phyloP scores from a whole-genome alignment of 2,329 filamentous ascomycete species.

The Fusarium austroafricanum region DNA sequence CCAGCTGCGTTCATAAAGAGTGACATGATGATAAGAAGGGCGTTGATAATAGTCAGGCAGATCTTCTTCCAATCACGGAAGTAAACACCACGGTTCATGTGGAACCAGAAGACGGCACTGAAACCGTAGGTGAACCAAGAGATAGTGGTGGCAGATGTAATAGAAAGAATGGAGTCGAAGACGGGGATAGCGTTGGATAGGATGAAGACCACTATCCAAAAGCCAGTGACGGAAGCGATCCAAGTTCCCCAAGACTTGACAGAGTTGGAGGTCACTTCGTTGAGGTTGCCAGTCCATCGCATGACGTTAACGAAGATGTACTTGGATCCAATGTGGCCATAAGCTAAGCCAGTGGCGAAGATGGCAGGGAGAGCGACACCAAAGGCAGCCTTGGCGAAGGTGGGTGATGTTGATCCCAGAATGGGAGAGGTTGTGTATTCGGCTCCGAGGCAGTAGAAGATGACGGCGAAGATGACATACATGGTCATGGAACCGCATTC shows the following conservation, averaged over 20 bases:
- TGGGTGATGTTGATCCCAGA: constrained; percentile 34
- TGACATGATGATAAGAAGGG: constrained; percentile 34
- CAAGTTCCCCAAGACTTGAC: constrained; percentile 44
- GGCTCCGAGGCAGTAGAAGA: constrained; percentile 42
- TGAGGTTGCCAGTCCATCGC: constrained; percentile 29
- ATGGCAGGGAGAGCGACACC: constrained; percentile 41
- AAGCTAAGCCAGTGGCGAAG: constrained; percentile 39
- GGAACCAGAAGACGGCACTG: constrained; percentile 44
- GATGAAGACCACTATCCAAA: constrained; percentile 45
- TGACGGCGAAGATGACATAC: constrained; percentile 40
- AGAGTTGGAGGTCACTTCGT: constrained; percentile 38
- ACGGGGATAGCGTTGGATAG: constrained; percentile 47
- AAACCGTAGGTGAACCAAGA: constrained; percentile 47
- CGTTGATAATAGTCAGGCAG: constrained; percentile 33
- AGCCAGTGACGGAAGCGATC: constrained; percentile 40
- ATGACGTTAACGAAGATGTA: constrained; percentile 42
- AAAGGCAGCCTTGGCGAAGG: constrained; percentile 41
- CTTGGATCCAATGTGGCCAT: constrained; percentile 45
- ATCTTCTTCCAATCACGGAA: constrained; percentile 44
- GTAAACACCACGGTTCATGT: constrained; percentile 33
- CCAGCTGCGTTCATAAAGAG: constrained; percentile 45
- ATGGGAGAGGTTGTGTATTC: constrained; percentile 40
- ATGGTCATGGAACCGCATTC: constrained; percentile 37
- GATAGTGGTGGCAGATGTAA: constrained; percentile 45
- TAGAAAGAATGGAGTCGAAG: constrained; percentile 47